Percentiles rank a stretch among this genome's conserved stretches.
Conservation (phyloP, 2,329 filamentous ascomycete genomes). For the Colletotrichum salicis region DNA sequence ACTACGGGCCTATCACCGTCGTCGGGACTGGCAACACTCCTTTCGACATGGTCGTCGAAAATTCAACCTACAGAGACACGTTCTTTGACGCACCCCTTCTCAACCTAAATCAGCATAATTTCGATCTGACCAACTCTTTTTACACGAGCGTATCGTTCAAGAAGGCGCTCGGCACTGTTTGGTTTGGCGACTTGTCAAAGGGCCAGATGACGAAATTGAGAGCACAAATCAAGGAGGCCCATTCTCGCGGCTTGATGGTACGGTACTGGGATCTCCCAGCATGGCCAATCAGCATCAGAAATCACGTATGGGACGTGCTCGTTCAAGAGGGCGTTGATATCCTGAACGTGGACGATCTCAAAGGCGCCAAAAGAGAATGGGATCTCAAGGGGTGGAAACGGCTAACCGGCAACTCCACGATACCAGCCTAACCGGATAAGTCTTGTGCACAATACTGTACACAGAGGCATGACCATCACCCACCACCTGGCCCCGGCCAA, state of each 20-base stretch:
- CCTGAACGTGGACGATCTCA: slow-evolving; percentile 70
- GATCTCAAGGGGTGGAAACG: slow-evolving; percentile 33
- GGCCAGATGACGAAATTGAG: slow-evolving; percentile 56
- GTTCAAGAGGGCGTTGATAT: slow-evolving; percentile 68
- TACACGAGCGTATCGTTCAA: slow-evolving; percentile 72
- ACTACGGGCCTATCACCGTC: slow-evolving; percentile 70
- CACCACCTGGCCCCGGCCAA: background rate
- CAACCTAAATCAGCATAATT: slow-evolving; percentile 48
- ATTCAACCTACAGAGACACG: slow-evolving; percentile 66
- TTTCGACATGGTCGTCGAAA: slow-evolving; percentile 64
- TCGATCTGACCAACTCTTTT: slow-evolving; percentile 68
- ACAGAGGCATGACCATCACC: background rate
- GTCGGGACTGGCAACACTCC: slow-evolving; percentile 75
- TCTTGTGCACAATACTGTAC: background rate
- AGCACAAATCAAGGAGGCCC: slow-evolving; percentile 60
- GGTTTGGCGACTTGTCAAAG: slow-evolving; percentile 55
- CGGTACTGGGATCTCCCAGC: slow-evolving; percentile 70
- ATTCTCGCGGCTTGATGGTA: slow-evolving; percentile 62
- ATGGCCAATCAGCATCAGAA: slow-evolving; percentile 65
- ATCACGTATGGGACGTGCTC: slow-evolving; percentile 66
- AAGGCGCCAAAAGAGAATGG: slow-evolving; percentile 54
- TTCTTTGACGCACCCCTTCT: slow-evolving; percentile 75
- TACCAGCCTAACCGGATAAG: background rate
- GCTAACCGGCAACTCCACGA: slow-evolving; percentile 10
- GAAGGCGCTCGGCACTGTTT: slow-evolving; percentile 61